Conservation (phyloP, 1,284 basidiomycete species). For the Erythrobasidium hasegawianum region DNA sequence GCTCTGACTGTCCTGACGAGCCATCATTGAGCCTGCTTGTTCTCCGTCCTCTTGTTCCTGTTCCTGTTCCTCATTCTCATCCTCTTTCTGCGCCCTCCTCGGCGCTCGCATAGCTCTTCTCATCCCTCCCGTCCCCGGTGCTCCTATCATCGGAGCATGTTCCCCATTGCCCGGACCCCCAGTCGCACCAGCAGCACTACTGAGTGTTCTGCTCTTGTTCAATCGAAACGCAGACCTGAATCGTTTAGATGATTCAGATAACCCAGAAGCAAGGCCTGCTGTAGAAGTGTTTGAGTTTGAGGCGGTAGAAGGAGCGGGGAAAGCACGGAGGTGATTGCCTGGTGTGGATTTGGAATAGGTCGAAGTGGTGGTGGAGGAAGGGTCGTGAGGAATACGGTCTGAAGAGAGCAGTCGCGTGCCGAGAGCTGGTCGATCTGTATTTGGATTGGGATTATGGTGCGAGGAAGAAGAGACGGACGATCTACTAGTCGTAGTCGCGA, state of each 20-base stretch:
- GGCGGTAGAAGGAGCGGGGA: background rate
- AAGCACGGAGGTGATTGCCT: background rate
- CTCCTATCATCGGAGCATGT: slow-evolving; percentile 7
- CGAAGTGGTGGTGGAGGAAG: background rate
- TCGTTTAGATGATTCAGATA: slow-evolving; percentile 28
- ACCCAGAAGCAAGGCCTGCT: slow-evolving; percentile 12
- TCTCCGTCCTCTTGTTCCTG: background rate
- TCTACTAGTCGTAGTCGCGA: background rate
- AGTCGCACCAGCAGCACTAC: slow-evolving; percentile 5
- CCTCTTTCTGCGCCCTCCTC: background rate
- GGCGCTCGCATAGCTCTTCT: slow-evolving; percentile 33
- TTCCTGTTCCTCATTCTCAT: slow-evolving; percentile 10
- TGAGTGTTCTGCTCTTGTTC: slow-evolving; percentile 18
- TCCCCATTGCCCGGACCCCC: slow-evolving; percentile 6
- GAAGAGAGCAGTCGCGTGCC: background rate
- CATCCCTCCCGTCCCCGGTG: slow-evolving; percentile 5
- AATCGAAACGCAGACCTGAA: slow-evolving; percentile 35
- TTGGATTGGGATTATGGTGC: background rate
- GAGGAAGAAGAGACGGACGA: background rate
- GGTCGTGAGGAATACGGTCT: background rate
- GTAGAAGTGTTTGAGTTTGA: background rate
- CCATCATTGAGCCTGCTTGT: background rate
- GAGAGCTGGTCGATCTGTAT: background rate
- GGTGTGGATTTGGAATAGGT: background rate
- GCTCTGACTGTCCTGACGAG: no score